Base-by-base conservation (phyloP, 192 early-diverging fungal genomes). In the Dissophora ornata region DNA sequence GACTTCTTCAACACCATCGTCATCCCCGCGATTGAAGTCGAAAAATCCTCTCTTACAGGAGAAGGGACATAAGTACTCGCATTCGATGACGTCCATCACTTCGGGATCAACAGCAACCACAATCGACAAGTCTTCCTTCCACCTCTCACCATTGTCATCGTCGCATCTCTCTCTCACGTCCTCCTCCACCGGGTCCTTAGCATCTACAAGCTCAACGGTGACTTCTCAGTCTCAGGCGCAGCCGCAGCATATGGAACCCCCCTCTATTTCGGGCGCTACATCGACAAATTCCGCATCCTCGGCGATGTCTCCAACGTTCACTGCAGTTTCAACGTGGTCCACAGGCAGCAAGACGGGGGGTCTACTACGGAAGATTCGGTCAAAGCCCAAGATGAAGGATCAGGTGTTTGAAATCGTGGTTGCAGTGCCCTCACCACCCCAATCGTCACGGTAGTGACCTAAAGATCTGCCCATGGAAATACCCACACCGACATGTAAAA, bases 311-410 rank as follows among this genome's bases (percentile, higher is more conserved):
- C 11, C 60, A 15, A 22, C 49, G 18, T 57, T 53, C 30, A 25
- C 51, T 15, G 29, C 26, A 9, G 21, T 50, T 9, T 41, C 69
- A 4, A 42, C 59, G 15, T 71, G 57, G 68, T 28, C 68, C 0
- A 44, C 57, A 41, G 38, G 59, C 36, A 73, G 56, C 38, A 73
- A 50, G 40, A 42, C 62, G 0, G 70, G 70, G 6, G n/a, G n/a
- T n/a, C 40, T 73, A 2, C 22, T 73, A 30, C 53, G 70, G 36
- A 73, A 73, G 70, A 73, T 73, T 22, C 61, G 70, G 28, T 73
- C 70, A 10, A 40, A 45, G 18, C 61, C 62, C 1, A 73, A 64
- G 25, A 12, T 73, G 45, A 57, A 65, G 38, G 70, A 65, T 29
- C 57, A 69, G 7, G 3, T 65, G 46, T 73, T 67, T 49, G 65